A percentile compares a stretch with the other conserved stretches of the same genome.
phyloP scores from a whole-genome alignment of 495 filamentous ascomycete genomes.

The Wilcoxina mikolae region DNA sequence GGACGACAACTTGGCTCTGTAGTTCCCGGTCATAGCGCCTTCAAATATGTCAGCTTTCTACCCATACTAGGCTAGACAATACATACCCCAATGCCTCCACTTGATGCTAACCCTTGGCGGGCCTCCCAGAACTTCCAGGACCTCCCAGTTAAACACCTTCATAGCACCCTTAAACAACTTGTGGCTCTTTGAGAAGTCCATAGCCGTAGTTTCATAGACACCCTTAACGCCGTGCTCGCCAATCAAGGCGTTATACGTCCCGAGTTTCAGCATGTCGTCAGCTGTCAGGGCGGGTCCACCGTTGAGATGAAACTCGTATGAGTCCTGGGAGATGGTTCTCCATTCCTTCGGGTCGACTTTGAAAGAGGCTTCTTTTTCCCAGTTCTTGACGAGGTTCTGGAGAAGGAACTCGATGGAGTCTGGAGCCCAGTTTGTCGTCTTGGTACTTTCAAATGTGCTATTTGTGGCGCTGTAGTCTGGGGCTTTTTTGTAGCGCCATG shows the following conservation, averaged over 20 bases:
- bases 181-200: constrained; percentile 44
- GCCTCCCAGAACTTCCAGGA: constrained; percentile 47
- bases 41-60: neutral
- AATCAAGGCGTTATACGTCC: constrained; percentile 55
- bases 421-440: constrained; percentile 39
- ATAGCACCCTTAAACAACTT: constrained; percentile 58
- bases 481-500: constrained; percentile 44
- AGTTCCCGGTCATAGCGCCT: constrained; percentile 3
- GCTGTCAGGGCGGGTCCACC: constrained; percentile 39
- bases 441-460: constrained; percentile 33
- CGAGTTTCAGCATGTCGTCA: constrained; percentile 50
- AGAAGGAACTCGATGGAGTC: constrained; percentile 43
- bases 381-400: constrained; percentile 57
- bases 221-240: constrained; percentile 45
- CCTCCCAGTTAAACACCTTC: constrained; percentile 57
- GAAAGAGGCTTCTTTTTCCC: constrained; percentile 56
- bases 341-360: constrained; percentile 46
- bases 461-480: constrained; percentile 47
- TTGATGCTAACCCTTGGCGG: constrained; percentile 45
- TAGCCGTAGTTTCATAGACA: constrained; percentile 45
- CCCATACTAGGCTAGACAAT: neutral
- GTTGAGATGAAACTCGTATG: constrained; percentile 49
- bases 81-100: constrained; percentile 49
- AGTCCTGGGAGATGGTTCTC: constrained; percentile 43
- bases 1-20: constrained; percentile 4